A percentile compares a stretch with the other conserved stretches of the same genome.
Evolutionary conservation across 306 rosid genomes (phyloP).

Genomic region (Corylus americana): DNA sequence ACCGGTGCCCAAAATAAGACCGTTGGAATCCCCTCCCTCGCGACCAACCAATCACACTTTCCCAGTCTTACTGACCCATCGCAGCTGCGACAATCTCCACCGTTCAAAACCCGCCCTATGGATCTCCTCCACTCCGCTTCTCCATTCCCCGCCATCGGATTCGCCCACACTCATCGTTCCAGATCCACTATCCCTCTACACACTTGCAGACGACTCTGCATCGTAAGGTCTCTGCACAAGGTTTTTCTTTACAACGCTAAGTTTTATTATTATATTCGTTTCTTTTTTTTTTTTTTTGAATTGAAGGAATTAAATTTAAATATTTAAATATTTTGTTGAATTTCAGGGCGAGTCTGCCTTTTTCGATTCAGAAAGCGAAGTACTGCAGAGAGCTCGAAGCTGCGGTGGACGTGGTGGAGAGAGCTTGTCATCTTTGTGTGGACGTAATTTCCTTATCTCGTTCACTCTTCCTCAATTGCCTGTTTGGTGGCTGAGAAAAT

Average conservation of each 20-base stretch:
- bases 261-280: background rate
- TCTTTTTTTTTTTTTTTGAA: background rate
- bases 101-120: conserved; percentile 27
- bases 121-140: conserved; percentile 39
- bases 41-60: background rate
- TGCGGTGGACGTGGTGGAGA: conserved; percentile 65
- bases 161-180: conserved; percentile 22
- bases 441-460: conserved; percentile 37
- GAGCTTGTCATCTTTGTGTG: conserved; percentile 65
- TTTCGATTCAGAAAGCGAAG: conserved; percentile 50
- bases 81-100: background rate
- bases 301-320: background rate
- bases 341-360: conserved; percentile 61
- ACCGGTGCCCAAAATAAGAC: background rate
- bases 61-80: background rate
- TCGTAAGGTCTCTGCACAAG: conserved; percentile 42
- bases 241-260: background rate
- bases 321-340: background rate
- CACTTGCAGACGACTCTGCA: conserved; percentile 25
- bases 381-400: conserved; percentile 68
- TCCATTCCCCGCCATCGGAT: conserved; percentile 46
- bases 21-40: background rate
- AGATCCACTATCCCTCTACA: conserved; percentile 17
- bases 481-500: conserved; percentile 20
- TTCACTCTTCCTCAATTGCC: background rate